Conservation (phyloP, 768 basidiomycete species). For the Naganishia vishniacii region DNA sequence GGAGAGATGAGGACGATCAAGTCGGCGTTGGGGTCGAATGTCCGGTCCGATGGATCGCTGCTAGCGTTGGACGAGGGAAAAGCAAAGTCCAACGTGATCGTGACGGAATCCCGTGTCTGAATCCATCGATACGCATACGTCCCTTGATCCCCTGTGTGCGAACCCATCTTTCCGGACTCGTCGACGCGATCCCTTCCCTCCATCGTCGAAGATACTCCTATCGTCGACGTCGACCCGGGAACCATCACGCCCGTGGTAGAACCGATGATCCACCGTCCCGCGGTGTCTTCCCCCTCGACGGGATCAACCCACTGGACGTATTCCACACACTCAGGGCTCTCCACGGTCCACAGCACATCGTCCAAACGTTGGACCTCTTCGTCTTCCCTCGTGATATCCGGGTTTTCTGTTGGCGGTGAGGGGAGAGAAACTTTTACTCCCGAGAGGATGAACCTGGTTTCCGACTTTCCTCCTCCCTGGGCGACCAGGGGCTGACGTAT, state of each 20-base stretch:
- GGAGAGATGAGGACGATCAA: conserved; percentile 15
- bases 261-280: neutral
- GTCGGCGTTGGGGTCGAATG: conserved; percentile 26
- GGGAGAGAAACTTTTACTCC: too few species aligned
- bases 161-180: neutral
- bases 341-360: neutral
- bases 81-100: conserved; percentile 59
- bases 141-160: too few species aligned
- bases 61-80: too few species aligned
- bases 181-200: neutral
- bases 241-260: too few species aligned
- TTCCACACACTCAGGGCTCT: neutral
- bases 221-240: neutral
- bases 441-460: too few species aligned
- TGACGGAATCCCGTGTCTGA: conserved; percentile 75
- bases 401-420: too few species aligned
- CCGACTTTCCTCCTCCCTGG: too few species aligned
- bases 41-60: too few species aligned
- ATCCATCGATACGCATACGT: conserved; percentile 78
- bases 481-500: too few species aligned
- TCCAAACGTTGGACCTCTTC: neutral
- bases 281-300: neutral
- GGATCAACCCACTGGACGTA: neutral
- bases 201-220: neutral
- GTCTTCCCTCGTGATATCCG: too few species aligned